Conservation (phyloP, 176 grass and related monocot genomes). For the Oryza australiensis region DNA sequence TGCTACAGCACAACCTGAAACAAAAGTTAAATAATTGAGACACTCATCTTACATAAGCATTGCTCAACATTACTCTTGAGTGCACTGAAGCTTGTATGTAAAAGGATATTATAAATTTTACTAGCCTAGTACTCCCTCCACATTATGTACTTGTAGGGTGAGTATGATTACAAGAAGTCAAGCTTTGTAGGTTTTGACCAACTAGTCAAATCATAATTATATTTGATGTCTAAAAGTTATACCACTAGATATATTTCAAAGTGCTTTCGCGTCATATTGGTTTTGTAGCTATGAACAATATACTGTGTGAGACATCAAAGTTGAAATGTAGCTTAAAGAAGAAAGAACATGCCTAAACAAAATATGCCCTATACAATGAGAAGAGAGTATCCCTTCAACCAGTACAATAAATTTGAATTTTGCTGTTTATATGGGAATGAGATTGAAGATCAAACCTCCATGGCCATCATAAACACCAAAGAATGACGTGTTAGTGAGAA, state of each 20-base stretch:
- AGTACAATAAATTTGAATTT: not conserved
- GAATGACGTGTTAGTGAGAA: constrained; percentile 44
- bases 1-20: constrained; percentile 45
- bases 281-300: not conserved
- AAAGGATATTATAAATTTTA: constrained; percentile 2
- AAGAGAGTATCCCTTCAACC: not conserved
- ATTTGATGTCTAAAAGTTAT: not conserved
- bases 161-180: not conserved
- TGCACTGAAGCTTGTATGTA: not conserved
- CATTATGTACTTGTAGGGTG: not conserved
- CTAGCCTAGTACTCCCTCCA: constrained; percentile 10
- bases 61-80: not conserved
- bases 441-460: constrained; percentile 39
- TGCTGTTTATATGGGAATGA: constrained; percentile 9
- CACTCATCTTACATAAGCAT: not conserved
- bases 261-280: not conserved
- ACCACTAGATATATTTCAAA: not conserved
- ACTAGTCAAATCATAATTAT: not conserved
- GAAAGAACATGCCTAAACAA: not conserved
- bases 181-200: not conserved
- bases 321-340: not conserved
- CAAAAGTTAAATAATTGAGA: constrained; percentile 6
- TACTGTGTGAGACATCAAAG: not conserved
- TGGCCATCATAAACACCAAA: constrained; percentile 61
- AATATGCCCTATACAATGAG: not conserved